phyloP scores from a whole-genome alignment of 441 rosid species.

The Erysimum pusillum region DNA sequence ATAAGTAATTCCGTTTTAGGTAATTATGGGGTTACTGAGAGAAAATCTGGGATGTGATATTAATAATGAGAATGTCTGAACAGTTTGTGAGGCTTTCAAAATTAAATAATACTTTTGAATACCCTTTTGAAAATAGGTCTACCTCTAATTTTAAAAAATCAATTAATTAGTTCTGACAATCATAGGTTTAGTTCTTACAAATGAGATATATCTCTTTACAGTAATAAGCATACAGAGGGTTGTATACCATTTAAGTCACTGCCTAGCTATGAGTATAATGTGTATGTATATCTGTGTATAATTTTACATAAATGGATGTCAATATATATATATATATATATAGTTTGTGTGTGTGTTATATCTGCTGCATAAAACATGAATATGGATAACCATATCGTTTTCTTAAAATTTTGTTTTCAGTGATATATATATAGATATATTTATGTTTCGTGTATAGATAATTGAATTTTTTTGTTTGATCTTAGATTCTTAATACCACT shows the following conservation, averaged over 20 bases:
- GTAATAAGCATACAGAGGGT: conserved; percentile 37
- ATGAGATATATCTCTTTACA: conserved; percentile 30
- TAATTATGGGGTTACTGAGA: conserved; percentile 2
- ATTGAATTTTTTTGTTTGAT: neutral
- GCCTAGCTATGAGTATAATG: neutral
- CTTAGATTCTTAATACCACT: neutral
- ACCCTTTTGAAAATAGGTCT: neutral
- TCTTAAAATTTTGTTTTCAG: neutral
- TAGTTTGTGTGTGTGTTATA: neutral
- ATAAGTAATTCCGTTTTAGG: neutral
- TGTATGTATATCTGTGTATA: neutral
- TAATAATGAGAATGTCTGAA: conserved; percentile 25
- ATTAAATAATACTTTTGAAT: neutral
- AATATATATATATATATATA: too few species aligned
- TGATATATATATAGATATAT: neutral
- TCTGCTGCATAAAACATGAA: conserved; percentile 22
- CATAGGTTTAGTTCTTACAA: conserved; percentile 37
- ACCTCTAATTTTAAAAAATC: neutral
- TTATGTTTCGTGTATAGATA: neutral
- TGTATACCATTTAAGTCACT: conserved; percentile 43
- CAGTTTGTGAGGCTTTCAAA: conserved; percentile 11
- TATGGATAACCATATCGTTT: conserved; percentile 16
- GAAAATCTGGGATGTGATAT: conserved; percentile 29
- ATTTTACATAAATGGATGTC: conserved; percentile 7
- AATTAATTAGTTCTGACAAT: conserved; percentile 35